Percentiles rank a stretch among this genome's conserved stretches.
Evolutionary conservation across 129 eudicot genomes (phyloP).

Genomic region (Logfia minima): DNA sequence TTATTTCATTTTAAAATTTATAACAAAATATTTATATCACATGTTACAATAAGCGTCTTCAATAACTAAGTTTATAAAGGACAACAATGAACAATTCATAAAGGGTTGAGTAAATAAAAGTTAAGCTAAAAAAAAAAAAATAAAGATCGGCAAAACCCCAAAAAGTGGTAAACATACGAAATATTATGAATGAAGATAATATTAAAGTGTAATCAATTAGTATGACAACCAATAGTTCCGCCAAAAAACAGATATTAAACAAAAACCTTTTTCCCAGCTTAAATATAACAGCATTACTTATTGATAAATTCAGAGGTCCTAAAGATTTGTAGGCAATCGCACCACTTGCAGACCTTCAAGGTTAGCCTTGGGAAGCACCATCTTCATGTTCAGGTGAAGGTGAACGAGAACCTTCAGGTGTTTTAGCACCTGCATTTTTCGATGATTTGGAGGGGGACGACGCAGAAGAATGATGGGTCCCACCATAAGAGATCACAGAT

Average conservation of each 20-base stretch:
- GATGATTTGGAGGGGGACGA: slow-evolving; percentile 59
- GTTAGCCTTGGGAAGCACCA: slow-evolving; percentile 25
- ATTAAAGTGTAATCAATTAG: background rate
- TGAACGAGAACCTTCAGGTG: slow-evolving; percentile 27
- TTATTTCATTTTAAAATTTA: no score
- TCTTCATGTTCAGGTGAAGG: slow-evolving; percentile 31
- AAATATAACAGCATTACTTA: background rate
- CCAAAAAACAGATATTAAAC: background rate
- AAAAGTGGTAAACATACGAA: background rate
- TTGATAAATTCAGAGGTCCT: background rate
- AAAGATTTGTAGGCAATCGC: background rate
- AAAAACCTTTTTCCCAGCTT: background rate
- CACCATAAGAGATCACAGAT: slow-evolving; percentile 41
- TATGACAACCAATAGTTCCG: background rate
- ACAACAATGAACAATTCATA: no score
- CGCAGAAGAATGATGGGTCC: slow-evolving; percentile 35
- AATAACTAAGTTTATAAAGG: no score
- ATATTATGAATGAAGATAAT: background rate
- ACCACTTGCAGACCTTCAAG: background rate
- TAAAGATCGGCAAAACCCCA: background rate
- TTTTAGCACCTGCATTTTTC: slow-evolving; percentile 45
- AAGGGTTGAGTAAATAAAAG: background rate
- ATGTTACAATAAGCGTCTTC: no score
- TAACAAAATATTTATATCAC: no score
- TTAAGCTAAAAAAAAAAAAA: background rate